Evolutionary conservation across 129 eudicot species (phyloP), one percentile per base, ranked within the genome.

Genomic region (Pulicaria dysenterica): DNA sequence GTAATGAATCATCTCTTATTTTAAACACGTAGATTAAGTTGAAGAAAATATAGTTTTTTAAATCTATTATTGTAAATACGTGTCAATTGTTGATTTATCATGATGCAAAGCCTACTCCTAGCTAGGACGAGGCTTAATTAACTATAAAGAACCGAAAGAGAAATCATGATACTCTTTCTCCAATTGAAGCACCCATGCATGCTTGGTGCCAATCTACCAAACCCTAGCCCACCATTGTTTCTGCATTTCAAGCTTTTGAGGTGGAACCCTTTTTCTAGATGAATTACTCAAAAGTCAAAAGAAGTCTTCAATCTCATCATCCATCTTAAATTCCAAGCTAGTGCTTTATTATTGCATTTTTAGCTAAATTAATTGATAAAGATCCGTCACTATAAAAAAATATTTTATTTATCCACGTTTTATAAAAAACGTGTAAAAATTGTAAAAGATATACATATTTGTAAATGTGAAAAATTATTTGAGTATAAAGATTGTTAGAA

Each of bases 191-290:
- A 24, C 1, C 31, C 31, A 41, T 38, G 46, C 40, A 69, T 50
- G 31, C 81, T 53, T 60, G 40, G 81, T 77, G 81, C 81, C 64
- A 61, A 24, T 70, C 3, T 70, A 77, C 76, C 81, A 46, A 77
- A 77, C 64, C 76, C 67, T 77, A 77, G 81, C 76, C 76, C 72
- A 69, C 81, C 81, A 77, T 77, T 59, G 64, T 60, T 40, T 40
- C 62, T 17, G 34, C 14, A 58, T 37, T 60, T 61, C 41, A 49
- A 24, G 71, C 76, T 77, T 77, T 77, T 69, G 55, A 68, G 63
- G 75, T 77, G 75, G 63, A 70, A 39, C 37, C 17, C 65, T 24
- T 46, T 58, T 51, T 60, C 65, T 39, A 48, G 55, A 69, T 59
- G 47, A 12, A 40, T 24, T 50, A 50, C 72, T 34, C 50, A 69